Evolutionary conservation across 441 rosid species (phyloP), one percentile per base, ranked within the genome.

Genomic region (Erodium chrysanthum): DNA sequence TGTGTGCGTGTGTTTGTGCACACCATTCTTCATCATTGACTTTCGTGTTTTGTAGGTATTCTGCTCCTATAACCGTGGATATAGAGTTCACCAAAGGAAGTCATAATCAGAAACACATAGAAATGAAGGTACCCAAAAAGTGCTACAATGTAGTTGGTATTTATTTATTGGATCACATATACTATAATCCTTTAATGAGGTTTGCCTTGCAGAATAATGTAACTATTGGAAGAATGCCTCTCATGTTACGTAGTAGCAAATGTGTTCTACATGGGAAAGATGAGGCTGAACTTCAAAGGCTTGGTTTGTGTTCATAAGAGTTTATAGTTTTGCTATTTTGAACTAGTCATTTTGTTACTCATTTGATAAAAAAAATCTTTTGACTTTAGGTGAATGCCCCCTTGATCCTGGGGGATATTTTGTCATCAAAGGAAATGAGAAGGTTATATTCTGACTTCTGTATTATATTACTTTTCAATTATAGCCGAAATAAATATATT

Each of bases 331-430:
- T 27, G 65, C 46, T 70, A 15, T 7, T 40, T 52, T 65, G 8
- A 54, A 60, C 31, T 17, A 5, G 9, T 21, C 18, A 59, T 17
- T 15, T 56, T 58, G n/a, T 63, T 54, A 65, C 56, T 65, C 15
- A 71, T 68, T 65, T 72, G 73, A 10, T 29, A 61, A 63, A 31
- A 58, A 42, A n/a, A 69, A 63, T 66, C 42, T 64, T 67, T 74
- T 76, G 73, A 7, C 50, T 73, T 69, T 64, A 93, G 98, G 98
- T 74, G 98, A 93, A 80, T 93, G 97, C 73, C 97, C 98, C 72
- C 87, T 89, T 66, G 97, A 93, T 75, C 97, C 97, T 66, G 97
- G 98, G 69, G 97, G 97, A 65, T 93, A 93, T 85, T 93, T 93
- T 77, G 63, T 93, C 63, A 83, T 89, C 63, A 91, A 91, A 77